Base-by-base conservation (phyloP, 2,329 filamentous ascomycete genomes). In the Phaeosphaeriaceae sp. region DNA sequence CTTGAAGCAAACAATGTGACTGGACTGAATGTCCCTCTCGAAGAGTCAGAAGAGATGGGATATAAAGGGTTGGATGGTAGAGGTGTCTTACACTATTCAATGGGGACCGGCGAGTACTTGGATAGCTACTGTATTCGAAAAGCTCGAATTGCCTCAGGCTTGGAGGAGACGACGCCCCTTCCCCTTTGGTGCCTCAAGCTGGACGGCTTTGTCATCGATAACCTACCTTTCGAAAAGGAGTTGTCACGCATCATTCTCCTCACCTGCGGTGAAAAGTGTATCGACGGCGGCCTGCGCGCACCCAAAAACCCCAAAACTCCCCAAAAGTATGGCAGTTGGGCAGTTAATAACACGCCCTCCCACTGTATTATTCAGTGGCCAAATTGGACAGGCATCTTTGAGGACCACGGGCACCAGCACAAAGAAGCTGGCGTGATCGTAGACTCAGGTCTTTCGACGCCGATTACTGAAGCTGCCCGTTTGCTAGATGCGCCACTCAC, bases 51-150 rank as follows among this genome's bases (percentile, higher is more conserved):
- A 12, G 59, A 58, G 23, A 54, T 56, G n/a, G 48, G 47, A 12
- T 66, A 67, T 46, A 67, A 64, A 38, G 69, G 69, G 7, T 33
- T 56, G 1, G 63, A 68, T 15, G 69, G 69, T 7, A 64, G 60
- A 18, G 69, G 68, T 2, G 39, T 60, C 3, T 46, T 72, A 5
- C 62, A 72, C 48, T 58, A 65, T 42, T 36, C 32, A 0, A 54
- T 63, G 18, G 69, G 69, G 1, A 61, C 57, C 20, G 68, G 68
- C n/a, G 68, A 72, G 37, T 72, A 72, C 33, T 64, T 72, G 3
- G 69, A 72, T 45, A 40, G 52, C 32, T 55, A 62, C 21, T 65
- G 62, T 32, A 72, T 72, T 36, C 59, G 64, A 15, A 68, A 65
- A 38, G 67, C 64, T 12, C 66, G 69, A n/a, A 63, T 68, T 15